Conservation (phyloP, 1,139 yeast species). For the Zhuliangozyma parablackwelliae region DNA sequence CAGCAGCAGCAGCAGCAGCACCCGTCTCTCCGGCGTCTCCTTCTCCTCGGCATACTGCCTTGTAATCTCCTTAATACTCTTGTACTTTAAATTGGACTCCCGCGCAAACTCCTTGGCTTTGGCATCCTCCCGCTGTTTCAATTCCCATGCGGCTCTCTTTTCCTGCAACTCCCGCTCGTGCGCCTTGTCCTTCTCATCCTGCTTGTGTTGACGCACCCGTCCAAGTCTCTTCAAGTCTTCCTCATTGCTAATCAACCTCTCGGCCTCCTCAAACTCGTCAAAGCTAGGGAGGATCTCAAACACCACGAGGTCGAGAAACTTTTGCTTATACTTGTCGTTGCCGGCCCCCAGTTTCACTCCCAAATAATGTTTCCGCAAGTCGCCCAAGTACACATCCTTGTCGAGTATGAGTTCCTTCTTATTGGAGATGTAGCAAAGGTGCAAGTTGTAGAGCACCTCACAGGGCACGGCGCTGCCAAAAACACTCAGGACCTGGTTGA, state of each 20-base stretch:
- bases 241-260: slow-evolving; percentile 18
- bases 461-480: slow-evolving; percentile 22
- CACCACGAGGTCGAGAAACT: slow-evolving; percentile 30
- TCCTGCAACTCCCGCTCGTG: slow-evolving; percentile 16
- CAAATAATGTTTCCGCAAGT: slow-evolving; percentile 8
- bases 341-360: slow-evolving; percentile 4
- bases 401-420: slow-evolving; percentile 10
- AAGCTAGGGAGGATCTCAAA: slow-evolving; percentile 34
- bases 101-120: slow-evolving; percentile 16
- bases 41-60: slow-evolving; percentile 7
- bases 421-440: slow-evolving; percentile 24
- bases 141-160: slow-evolving; percentile 19
- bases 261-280: slow-evolving; percentile 26
- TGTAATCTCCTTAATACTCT: slow-evolving; percentile 27
- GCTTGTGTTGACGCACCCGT: slow-evolving; percentile 14
- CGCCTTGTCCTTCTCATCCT: slow-evolving; percentile 15
- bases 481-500: slow-evolving; percentile 6
- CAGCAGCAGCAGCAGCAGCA: neutral
- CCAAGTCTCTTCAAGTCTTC: slow-evolving; percentile 15
- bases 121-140: slow-evolving; percentile 13
- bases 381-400: slow-evolving; percentile 13
- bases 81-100: slow-evolving; percentile 29
- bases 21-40: neutral
- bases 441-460: slow-evolving; percentile 32
- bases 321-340: slow-evolving; percentile 14